These are phyloP conservation scores for Fusarium humuli DNA, from an alignment of 2,329 filamentous ascomycete genomes.

Conservation along the genomic window DNA sequence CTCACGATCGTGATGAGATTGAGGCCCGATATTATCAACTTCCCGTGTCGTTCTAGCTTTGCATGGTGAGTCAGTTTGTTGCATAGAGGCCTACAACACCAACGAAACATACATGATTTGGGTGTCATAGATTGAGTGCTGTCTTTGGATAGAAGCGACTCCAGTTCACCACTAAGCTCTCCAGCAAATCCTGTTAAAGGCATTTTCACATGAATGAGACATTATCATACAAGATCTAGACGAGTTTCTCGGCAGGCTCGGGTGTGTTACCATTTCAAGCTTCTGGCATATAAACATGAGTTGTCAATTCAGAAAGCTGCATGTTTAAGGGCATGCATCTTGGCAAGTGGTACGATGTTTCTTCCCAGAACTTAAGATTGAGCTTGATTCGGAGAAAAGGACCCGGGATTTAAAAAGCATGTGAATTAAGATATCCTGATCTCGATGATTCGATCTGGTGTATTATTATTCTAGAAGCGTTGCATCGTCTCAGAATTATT, in stretches of 20 bases:
- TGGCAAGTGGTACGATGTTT: slow-evolving; percentile 6
- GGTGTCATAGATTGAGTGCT: not conserved
- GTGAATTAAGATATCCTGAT: not conserved
- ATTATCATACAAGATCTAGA: slow-evolving; percentile 7
- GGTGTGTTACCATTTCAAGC: slow-evolving; percentile 10
- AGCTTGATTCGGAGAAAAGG: not conserved
- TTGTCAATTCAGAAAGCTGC: slow-evolving; percentile 5
- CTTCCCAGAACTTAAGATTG: not conserved
- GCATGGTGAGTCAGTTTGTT: slow-evolving; percentile 4
- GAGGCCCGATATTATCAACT: slow-evolving; percentile 17
- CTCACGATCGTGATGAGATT: not conserved
- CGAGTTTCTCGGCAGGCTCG: slow-evolving; percentile 10
- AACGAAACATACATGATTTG: not conserved
- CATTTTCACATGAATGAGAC: slow-evolving; percentile 6
- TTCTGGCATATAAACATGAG: slow-evolving; percentile 4
- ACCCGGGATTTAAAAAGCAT: not conserved
- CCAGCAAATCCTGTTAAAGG: not conserved
- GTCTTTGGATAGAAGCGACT: not conserved
- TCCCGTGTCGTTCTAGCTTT: not conserved
- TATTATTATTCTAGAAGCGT: slow-evolving; percentile 6
- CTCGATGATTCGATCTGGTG: not conserved
- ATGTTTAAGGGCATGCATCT: slow-evolving; percentile 1
- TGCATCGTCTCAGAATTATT: not conserved
- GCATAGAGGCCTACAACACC: not conserved
- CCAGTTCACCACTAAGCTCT: not conserved